phyloP scores from a whole-genome alignment of 2,329 filamentous ascomycete genomes.

The Xylaria sp. region DNA sequence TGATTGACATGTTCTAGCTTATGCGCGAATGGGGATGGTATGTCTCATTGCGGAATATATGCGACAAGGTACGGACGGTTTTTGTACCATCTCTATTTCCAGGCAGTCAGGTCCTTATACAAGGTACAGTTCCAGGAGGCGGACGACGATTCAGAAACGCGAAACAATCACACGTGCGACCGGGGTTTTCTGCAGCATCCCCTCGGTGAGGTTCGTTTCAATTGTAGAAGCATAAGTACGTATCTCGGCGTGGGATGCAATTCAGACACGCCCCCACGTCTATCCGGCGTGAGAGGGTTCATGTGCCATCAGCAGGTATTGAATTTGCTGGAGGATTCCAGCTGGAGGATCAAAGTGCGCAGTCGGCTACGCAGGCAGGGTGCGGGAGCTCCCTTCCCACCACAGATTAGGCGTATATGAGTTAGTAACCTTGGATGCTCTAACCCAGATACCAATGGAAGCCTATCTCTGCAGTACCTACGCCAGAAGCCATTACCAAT shows the following conservation, averaged over 20 bases:
- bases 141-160: constrained; percentile 29
- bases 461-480: not conserved
- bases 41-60: constrained; percentile 13
- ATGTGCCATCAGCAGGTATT: constrained; percentile 19
- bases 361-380: constrained; percentile 29
- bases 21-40: not conserved
- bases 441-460: not conserved
- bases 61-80: constrained; percentile 7
- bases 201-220: constrained; percentile 31
- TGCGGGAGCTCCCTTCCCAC: constrained; percentile 36
- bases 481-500: not conserved
- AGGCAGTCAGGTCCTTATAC: not conserved
- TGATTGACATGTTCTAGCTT: not conserved
- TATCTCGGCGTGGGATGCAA: constrained; percentile 30
- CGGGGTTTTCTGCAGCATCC: constrained; percentile 34
- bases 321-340: constrained; percentile 29
- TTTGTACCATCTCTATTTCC: not conserved
- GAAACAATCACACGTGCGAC: constrained; percentile 35
- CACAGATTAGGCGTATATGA: constrained; percentile 3
- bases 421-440: not conserved
- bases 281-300: constrained; percentile 18
- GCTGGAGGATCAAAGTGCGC: constrained; percentile 29
- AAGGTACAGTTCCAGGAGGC: constrained; percentile 3
- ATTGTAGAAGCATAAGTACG: constrained; percentile 15
- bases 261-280: constrained; percentile 18